Conservation (phyloP, 2,329 filamentous ascomycete species). For the Mycogone perniciosa region DNA sequence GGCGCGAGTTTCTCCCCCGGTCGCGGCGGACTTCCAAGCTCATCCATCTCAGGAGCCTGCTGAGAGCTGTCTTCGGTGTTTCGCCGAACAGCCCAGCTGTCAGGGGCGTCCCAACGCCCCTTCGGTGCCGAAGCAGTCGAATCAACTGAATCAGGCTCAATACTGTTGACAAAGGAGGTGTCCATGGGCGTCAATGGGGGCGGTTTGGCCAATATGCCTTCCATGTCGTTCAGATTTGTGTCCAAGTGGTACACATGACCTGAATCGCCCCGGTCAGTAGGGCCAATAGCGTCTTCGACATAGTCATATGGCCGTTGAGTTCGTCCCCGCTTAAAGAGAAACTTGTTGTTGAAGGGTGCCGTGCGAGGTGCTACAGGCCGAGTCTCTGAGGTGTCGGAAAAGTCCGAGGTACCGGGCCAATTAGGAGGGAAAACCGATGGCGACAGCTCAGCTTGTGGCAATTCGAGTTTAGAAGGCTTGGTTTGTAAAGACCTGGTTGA, state of each 20-base stretch:
- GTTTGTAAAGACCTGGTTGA: slow-evolving; percentile 48
- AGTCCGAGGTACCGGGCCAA: slow-evolving; percentile 23
- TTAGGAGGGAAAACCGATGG: slow-evolving; percentile 31
- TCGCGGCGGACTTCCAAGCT: slow-evolving; percentile 58
- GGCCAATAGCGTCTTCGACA: slow-evolving; percentile 52
- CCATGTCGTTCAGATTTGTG: slow-evolving; percentile 84
- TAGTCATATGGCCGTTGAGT: slow-evolving; percentile 43
- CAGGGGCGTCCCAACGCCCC: slow-evolving; percentile 83
- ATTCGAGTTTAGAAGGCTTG: slow-evolving; percentile 44
- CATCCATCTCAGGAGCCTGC: slow-evolving; percentile 57
- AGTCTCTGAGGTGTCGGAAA: slow-evolving; percentile 25
- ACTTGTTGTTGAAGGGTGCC: slow-evolving; percentile 56
- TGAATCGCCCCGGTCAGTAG: slow-evolving; percentile 53
- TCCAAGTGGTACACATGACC: slow-evolving; percentile 70
- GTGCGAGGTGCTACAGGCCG: slow-evolving; percentile 29
- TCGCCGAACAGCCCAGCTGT: slow-evolving; percentile 90
- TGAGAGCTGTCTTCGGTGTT: slow-evolving; percentile 58
- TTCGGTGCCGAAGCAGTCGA: slow-evolving; percentile 32
- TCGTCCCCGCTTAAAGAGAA: slow-evolving; percentile 54
- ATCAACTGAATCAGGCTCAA: slow-evolving; percentile 38
- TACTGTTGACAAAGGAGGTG: slow-evolving; percentile 40
- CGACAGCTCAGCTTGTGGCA: slow-evolving; percentile 34
- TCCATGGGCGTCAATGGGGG: slow-evolving; percentile 67
- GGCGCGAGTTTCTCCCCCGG: slow-evolving; percentile 68
- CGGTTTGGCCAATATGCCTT: slow-evolving; percentile 74